These are phyloP conservation scores for Immersiporthe knoxdaviesiana DNA, from an alignment of 2,329 filamentous ascomycete species.

Conservation along the genomic window DNA sequence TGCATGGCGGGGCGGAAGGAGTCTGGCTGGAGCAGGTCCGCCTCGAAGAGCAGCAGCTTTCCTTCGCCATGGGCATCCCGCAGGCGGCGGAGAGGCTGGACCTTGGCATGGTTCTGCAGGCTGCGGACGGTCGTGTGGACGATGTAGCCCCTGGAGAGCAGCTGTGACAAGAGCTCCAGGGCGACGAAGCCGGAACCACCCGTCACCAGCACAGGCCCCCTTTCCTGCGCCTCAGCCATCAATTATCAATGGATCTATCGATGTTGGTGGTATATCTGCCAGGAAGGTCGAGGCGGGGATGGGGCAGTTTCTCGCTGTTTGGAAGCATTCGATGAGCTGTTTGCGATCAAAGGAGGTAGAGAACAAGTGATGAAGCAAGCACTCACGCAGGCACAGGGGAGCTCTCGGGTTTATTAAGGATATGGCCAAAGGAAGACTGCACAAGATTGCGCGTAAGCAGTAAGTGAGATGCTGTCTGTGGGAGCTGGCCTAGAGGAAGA, in stretches of 20 bases:
- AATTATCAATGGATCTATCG: background rate
- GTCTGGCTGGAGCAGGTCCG: constrained; percentile 36
- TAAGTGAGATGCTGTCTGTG: no score
- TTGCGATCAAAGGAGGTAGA: background rate
- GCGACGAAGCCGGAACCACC: constrained; percentile 67
- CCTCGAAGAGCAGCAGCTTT: constrained; percentile 36
- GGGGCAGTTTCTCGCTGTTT: background rate
- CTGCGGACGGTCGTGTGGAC: constrained; percentile 30
- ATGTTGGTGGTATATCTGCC: background rate
- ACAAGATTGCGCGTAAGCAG: no score
- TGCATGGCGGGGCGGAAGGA: constrained; percentile 37
- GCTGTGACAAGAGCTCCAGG: constrained; percentile 45
- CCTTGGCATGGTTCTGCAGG: constrained; percentile 26
- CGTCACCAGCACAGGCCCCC: constrained; percentile 52
- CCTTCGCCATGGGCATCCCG: constrained; percentile 26
- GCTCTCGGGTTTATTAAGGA: no score
- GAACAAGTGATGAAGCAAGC: background rate
- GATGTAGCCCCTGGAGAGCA: constrained; percentile 25
- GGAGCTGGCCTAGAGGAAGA: no score
- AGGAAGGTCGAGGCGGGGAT: background rate
- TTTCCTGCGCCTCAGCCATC: background rate
- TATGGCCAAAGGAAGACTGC: no score
- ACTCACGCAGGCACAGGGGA: no score
- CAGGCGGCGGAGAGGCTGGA: constrained; percentile 24
- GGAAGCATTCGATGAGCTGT: background rate